Percentiles rank a stretch among this genome's conserved stretches.
Conservation (phyloP, 805 yeast genomes). For the Saturnispora gosingensis region DNA sequence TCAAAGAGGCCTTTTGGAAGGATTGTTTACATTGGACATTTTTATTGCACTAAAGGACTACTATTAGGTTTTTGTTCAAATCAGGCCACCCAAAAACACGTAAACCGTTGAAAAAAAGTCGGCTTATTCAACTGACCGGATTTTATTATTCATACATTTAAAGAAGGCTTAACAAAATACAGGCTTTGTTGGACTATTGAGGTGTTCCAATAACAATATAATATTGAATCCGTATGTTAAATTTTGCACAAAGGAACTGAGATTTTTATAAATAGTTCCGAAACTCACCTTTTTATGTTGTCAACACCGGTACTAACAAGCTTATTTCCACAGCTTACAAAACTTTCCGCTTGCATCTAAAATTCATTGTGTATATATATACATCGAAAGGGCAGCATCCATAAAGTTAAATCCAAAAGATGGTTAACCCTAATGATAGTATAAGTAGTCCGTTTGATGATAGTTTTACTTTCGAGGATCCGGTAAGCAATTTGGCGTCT, state of each 20-base stretch:
- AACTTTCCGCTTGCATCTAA: background rate
- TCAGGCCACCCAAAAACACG: background rate
- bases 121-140: background rate
- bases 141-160: background rate
- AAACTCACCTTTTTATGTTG: background rate
- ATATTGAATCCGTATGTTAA: background rate
- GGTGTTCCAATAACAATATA: background rate
- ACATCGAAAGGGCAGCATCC: background rate
- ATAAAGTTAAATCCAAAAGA: background rate
- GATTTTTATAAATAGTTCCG: background rate
- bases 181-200: background rate
- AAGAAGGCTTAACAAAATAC: background rate
- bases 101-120: background rate
- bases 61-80: background rate
- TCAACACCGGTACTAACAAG: background rate
- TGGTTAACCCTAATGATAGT: constrained; percentile 4
- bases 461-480: constrained; percentile 11
- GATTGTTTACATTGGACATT: background rate
- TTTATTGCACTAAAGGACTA: background rate
- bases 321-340: background rate
- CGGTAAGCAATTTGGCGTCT: constrained; percentile 9
- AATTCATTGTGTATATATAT: background rate
- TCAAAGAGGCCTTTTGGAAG: background rate
- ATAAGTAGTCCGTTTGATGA: constrained; percentile 17
- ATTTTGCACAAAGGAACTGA: background rate